Percentiles rank a stretch among this genome's conserved stretches.
phyloP scores from a whole-genome alignment of 2,329 filamentous ascomycete species.

The Aureobasidium sp. region DNA sequence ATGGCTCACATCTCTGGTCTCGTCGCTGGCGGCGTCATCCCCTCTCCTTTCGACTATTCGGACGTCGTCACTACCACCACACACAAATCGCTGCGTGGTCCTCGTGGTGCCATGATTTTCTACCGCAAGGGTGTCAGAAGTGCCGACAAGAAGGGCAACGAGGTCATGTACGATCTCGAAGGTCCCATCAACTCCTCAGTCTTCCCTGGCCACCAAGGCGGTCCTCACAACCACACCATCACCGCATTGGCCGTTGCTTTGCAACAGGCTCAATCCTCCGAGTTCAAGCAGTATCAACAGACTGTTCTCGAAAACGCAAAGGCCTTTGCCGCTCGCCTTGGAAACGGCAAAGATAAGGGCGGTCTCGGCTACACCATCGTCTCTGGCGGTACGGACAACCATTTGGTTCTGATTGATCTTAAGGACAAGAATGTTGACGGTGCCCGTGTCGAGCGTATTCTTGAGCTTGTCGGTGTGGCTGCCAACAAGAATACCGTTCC shows the following conservation, averaged over 20 bases:
- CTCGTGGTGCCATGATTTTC: slow-evolving; percentile 99
- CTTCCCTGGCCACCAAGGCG: slow-evolving; percentile 97
- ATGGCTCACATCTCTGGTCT: slow-evolving; percentile 99
- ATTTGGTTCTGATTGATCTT: slow-evolving; percentile 93
- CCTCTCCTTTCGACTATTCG: slow-evolving; percentile 83
- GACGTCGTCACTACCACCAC: slow-evolving; percentile 98
- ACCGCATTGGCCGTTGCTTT: slow-evolving; percentile 90
- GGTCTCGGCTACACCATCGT: slow-evolving; percentile 84
- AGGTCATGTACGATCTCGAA: slow-evolving; percentile 83
- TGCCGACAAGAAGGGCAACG: slow-evolving; percentile 83
- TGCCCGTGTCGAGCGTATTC: slow-evolving; percentile 45
- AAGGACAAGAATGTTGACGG: slow-evolving; percentile 84
- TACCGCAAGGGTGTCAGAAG: slow-evolving; percentile 95
- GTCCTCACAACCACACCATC: slow-evolving; percentile 99
- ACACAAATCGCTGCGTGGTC: slow-evolving; percentile 96
- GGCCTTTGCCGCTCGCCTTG: slow-evolving; percentile 57
- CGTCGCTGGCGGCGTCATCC: slow-evolving; percentile 85
- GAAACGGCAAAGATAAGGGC: slow-evolving; percentile 53
- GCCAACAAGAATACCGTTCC: slow-evolving; percentile 99
- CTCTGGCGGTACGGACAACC: slow-evolving; percentile 90
- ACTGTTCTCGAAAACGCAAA: slow-evolving; percentile 91
- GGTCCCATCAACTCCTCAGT: slow-evolving; percentile 97
- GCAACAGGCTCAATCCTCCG: slow-evolving; percentile 81
- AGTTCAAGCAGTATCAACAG: slow-evolving; percentile 91
- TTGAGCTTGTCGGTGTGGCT: slow-evolving; percentile 84